These are phyloP conservation scores for Aegilops longissima DNA, from an alignment of 176 grass and related monocot species.

Conservation along the genomic window DNA sequence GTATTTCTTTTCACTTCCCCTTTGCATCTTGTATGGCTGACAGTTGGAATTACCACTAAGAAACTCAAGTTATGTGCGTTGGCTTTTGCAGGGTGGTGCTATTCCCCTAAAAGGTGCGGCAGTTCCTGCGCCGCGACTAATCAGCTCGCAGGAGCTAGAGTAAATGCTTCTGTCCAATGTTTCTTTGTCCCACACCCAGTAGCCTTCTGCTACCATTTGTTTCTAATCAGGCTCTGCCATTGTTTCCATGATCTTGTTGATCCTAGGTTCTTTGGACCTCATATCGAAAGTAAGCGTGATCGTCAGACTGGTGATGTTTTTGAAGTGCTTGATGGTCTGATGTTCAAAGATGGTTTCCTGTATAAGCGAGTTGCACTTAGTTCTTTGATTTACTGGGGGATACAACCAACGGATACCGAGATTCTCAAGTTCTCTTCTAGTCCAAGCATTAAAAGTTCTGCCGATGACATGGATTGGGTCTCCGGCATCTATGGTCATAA, in stretches of 20 bases:
- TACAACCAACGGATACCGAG: slow-evolving; percentile 77
- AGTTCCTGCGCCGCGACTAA: slow-evolving; percentile 70
- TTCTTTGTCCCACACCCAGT: neutral
- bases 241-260: slow-evolving; percentile 25
- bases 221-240: slow-evolving; percentile 25
- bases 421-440: slow-evolving; percentile 77
- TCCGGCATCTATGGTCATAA: slow-evolving; percentile 54
- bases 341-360: slow-evolving; percentile 95
- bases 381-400: slow-evolving; percentile 89
- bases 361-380: slow-evolving; percentile 80
- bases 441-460: slow-evolving; percentile 45
- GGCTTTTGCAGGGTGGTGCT: slow-evolving; percentile 71
- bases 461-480: slow-evolving; percentile 82
- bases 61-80: slow-evolving; percentile 7
- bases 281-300: slow-evolving; percentile 76
- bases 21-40: neutral
- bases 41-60: neutral
- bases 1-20: neutral
- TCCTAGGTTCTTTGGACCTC: slow-evolving; percentile 73
- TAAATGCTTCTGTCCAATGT: slow-evolving; percentile 41
- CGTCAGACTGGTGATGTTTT: slow-evolving; percentile 82
- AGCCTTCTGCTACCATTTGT: slow-evolving; percentile 17
- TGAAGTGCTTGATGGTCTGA: slow-evolving; percentile 88
- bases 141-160: slow-evolving; percentile 94
- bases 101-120: slow-evolving; percentile 76